Base-by-base conservation (phyloP, 2,329 filamentous ascomycete species). In the Lecanicillium sp. region DNA sequence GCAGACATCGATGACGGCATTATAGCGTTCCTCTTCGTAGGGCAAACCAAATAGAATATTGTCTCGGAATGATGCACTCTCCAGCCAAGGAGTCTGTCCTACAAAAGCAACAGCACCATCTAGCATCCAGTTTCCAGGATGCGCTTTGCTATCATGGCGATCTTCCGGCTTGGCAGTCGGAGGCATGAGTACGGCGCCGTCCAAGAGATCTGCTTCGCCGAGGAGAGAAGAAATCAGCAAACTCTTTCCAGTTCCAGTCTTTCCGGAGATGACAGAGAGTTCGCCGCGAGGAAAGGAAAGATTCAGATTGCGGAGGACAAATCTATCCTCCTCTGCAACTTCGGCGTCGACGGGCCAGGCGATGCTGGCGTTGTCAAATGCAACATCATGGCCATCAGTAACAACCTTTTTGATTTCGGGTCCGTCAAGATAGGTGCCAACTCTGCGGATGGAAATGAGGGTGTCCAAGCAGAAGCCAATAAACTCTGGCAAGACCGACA, bases 21-120 rank as follows among this genome's bases (percentile, higher is more conserved):
- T 63, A 53, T 90, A 92, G 29, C 86, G 75, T n/a, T 70, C 64
- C 41, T 78, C 64, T 39, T 87, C 74, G 20, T 71, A 73, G 0
- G 84, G 84, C 3, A 89, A 63, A 1, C 84, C 84, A 45, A 90
- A 92, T 0, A 86, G 57, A 36, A 92, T 83, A 48, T 92, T 94
- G 32, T 87, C 79, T 40, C 73, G 78, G 44, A 94, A 79, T 5
- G 78, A 83, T 1, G 81, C 83, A 49, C 89, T 90, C 52, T 90
- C 85, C 35, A 92, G 85, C 85, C 85, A 92, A 0, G 85, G 85
- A 7, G 83, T 86, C 53, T 89, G 84, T 2, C 81, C 76, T 25
- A 89, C 82, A 48, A 80, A 90, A 0, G 85, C 85, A 34, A 88
- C 71, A 2, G 81, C 73, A 3, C 72, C 71, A 7, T 79, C 71